phyloP scores from a whole-genome alignment of 768 basidiomycete species.

The Plicaturopsis crispa region DNA sequence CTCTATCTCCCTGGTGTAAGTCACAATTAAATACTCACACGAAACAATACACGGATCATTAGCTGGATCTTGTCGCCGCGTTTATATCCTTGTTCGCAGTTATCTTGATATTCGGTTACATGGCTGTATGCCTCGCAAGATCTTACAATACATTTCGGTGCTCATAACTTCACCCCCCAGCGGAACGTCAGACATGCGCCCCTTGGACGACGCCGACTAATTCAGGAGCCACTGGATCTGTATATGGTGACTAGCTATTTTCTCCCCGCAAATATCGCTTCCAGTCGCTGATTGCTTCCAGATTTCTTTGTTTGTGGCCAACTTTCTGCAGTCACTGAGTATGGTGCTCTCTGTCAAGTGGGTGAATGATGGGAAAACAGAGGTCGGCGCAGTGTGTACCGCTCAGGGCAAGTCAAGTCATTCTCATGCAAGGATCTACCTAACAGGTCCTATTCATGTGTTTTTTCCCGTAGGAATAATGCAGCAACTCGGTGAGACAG shows the following conservation, averaged over 20 bases:
- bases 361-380: constrained; percentile 25
- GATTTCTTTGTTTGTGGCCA: constrained; percentile 3
- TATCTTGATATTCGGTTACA: constrained; percentile 21
- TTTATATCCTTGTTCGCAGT: constrained; percentile 26
- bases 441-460: background rate
- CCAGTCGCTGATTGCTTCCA: constrained; percentile 3
- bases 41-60: too few relatives aligned
- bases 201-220: constrained; percentile 17
- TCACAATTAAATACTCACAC: too few relatives aligned
- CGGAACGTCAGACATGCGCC: constrained; percentile 7
- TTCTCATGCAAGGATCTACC: background rate
- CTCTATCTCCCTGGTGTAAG: too few relatives aligned
- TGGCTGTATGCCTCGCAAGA: constrained; percentile 21
- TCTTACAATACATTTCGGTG: too few relatives aligned
- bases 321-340: constrained; percentile 4
- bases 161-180: constrained; percentile 18
- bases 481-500: constrained; percentile 34
- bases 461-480: constrained; percentile 20
- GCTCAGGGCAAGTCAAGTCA: constrained; percentile 22
- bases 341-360: constrained; percentile 15
- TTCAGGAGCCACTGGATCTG: constrained; percentile 30
- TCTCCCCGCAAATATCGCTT: background rate
- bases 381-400: constrained; percentile 25
- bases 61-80: constrained; percentile 28
- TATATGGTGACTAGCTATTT: constrained; percentile 24